A percentile compares a stretch with the other conserved stretches of the same genome.
These are phyloP conservation scores for Cytospora chrysosperma DNA, from an alignment of 2,329 filamentous ascomycete species.

Conservation along the genomic window DNA sequence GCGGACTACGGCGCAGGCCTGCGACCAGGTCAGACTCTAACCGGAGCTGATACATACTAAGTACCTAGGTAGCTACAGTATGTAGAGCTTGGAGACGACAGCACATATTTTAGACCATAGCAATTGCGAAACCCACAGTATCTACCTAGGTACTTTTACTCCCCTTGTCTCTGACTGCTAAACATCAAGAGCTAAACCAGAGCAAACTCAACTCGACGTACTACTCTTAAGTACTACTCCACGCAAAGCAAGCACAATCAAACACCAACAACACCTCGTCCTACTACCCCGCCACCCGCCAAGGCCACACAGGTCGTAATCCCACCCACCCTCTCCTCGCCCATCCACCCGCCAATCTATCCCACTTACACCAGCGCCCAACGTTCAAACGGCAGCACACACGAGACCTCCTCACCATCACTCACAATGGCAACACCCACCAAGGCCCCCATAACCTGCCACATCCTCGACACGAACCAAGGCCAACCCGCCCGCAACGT, in stretches of 20 bases:
- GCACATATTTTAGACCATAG: no score
- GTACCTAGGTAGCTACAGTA: no score
- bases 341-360: not conserved
- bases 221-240: no score
- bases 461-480: conserved; percentile 79
- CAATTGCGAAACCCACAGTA: no score
- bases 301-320: not conserved
- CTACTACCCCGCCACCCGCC: not conserved
- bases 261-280: not conserved
- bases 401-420: not conserved
- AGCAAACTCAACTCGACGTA: not conserved
- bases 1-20: conserved; percentile 11
- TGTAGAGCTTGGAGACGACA: not conserved
- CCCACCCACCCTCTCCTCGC: not conserved
- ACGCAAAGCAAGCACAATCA: not conserved
- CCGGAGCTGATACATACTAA: not conserved
- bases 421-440: conserved; percentile 25
- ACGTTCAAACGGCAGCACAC: not conserved
- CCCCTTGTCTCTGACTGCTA: not conserved
- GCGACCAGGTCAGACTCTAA: not conserved
- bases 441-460: conserved; percentile 76
- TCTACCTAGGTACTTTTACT: no score
- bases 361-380: conserved; percentile 2
- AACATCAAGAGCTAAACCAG: no score
- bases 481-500: conserved; percentile 68